A percentile compares a stretch with the other conserved stretches of the same genome.
phyloP scores from a whole-genome alignment of 2,329 filamentous ascomycete species.

The Sclerotinia sclerotiorum region DNA sequence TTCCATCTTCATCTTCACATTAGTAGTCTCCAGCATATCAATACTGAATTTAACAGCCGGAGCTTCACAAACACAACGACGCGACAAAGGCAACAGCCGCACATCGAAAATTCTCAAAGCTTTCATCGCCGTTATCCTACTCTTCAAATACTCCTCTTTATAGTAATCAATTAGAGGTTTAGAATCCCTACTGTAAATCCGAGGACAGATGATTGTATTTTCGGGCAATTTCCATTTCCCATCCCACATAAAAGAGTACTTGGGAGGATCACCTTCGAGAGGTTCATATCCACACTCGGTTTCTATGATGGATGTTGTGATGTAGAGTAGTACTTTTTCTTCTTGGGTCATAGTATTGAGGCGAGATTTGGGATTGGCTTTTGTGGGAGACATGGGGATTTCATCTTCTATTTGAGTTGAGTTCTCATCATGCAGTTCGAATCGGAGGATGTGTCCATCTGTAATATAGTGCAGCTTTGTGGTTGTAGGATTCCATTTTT shows the following conservation, averaged over 20 bases:
- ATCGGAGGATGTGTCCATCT: conserved; percentile 7
- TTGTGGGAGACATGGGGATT: not conserved
- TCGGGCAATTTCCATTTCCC: conserved; percentile 12
- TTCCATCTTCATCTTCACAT: not conserved
- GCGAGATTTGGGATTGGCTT: not conserved
- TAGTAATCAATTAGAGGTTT: not conserved
- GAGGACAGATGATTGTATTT: conserved; percentile 11
- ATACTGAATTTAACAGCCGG: not conserved
- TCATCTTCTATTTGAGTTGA: not conserved
- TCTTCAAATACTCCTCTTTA: not conserved
- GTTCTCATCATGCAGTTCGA: conserved; percentile 4
- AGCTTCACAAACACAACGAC: conserved; percentile 8
- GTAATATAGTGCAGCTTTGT: not conserved
- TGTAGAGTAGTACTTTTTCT: not conserved
- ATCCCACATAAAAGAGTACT: not conserved
- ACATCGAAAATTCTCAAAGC: not conserved
- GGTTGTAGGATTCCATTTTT: not conserved
- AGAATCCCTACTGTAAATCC: not conserved
- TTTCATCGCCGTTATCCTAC: too few relatives aligned
- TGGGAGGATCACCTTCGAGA: too few relatives aligned
- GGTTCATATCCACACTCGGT: not conserved
- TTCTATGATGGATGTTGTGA: not conserved
- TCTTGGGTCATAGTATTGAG: not conserved
- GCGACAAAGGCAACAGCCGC: not conserved
- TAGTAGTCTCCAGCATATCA: not conserved